phyloP scores from a whole-genome alignment of 2,329 filamentous ascomycete genomes.

The Colletotrichum sp. region DNA sequence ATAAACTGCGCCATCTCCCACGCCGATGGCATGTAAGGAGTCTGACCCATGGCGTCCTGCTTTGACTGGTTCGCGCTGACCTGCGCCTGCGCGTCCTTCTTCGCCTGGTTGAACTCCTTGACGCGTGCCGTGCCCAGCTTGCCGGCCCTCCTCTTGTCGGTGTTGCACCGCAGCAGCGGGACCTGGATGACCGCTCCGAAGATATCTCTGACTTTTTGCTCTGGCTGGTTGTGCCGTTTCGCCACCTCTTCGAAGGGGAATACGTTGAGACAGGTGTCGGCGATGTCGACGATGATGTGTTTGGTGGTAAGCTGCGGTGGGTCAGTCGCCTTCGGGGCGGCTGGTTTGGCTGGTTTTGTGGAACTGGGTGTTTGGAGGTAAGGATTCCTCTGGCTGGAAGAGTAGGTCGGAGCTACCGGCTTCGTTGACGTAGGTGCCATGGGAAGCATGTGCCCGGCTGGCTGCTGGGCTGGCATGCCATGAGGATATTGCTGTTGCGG shows the following conservation, averaged over 20 bases:
- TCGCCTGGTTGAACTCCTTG: slow-evolving; percentile 47
- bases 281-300: slow-evolving; percentile 52
- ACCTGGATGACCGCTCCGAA: slow-evolving; percentile 54
- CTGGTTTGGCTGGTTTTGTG: background rate
- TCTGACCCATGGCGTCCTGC: background rate
- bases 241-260: slow-evolving; percentile 54
- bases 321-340: slow-evolving; percentile 21
- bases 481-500: background rate
- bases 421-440: background rate
- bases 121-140: slow-evolving; percentile 44
- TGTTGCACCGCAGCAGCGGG: slow-evolving; percentile 49
- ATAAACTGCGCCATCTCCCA: slow-evolving; percentile 21
- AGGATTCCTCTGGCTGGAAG: background rate
- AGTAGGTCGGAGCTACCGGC: background rate
- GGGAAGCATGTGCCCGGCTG: background rate
- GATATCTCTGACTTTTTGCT: slow-evolving; percentile 50
- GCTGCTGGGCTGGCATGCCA: background rate
- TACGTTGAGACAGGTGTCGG: slow-evolving; percentile 49
- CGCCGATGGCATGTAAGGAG: background rate
- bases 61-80: background rate
- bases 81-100: slow-evolving; percentile 35
- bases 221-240: slow-evolving; percentile 44
- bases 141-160: slow-evolving; percentile 46
- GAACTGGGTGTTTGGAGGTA: background rate
- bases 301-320: slow-evolving; percentile 33